Conservation (phyloP, 2,329 filamentous ascomycete species). For the Scorias spongiosa region DNA sequence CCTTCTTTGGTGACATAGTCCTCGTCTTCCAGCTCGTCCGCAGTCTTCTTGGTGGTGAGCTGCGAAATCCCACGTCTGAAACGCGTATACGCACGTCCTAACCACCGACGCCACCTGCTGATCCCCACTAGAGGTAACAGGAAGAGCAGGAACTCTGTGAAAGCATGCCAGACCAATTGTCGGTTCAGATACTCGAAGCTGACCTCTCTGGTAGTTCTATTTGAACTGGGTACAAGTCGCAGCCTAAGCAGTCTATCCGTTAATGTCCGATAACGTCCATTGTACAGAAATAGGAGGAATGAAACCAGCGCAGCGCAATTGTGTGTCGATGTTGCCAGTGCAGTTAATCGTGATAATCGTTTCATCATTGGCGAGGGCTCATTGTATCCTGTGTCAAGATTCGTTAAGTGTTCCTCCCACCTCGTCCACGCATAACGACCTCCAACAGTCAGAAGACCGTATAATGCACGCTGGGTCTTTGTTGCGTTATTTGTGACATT, state of each 20-base stretch:
- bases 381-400: slow-evolving; percentile 61
- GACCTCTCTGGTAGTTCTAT: slow-evolving; percentile 76
- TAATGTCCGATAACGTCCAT: slow-evolving; percentile 80
- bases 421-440: slow-evolving; percentile 83
- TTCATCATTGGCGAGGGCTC: slow-evolving; percentile 35
- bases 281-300: slow-evolving; percentile 80
- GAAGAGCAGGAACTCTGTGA: slow-evolving; percentile 96
- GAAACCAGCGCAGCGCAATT: slow-evolving; percentile 69
- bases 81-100: slow-evolving; percentile 74
- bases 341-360: slow-evolving; percentile 53
- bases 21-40: slow-evolving; percentile 34
- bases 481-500: slow-evolving; percentile 49
- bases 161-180: slow-evolving; percentile 98
- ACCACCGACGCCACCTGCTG: slow-evolving; percentile 78
- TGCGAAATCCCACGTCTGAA: slow-evolving; percentile 46
- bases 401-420: slow-evolving; percentile 76
- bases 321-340: slow-evolving; percentile 55
- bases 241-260: slow-evolving; percentile 74
- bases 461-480: slow-evolving; percentile 67
- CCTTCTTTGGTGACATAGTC: slow-evolving; percentile 31
- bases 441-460: slow-evolving; percentile 72
- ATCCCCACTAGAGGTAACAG: slow-evolving; percentile 94
- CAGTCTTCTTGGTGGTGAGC: slow-evolving; percentile 22
- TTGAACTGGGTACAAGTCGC: slow-evolving; percentile 70
- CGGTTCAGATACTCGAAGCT: slow-evolving; percentile 96